Base-by-base conservation (phyloP, 768 basidiomycete species). In the Amanita jacksonii region DNA sequence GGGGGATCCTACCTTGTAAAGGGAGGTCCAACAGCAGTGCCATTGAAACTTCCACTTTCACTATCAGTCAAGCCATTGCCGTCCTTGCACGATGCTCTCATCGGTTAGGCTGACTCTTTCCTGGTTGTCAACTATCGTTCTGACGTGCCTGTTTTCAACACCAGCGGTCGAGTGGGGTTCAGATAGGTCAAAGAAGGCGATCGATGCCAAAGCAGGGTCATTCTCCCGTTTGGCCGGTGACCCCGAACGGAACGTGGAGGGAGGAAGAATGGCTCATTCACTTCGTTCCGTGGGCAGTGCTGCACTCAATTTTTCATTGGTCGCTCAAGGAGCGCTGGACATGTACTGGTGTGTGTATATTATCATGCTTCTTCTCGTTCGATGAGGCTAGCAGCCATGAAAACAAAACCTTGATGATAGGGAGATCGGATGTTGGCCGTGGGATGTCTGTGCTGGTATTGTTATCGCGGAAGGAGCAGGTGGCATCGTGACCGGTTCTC, bases 401-500 rank as follows among this genome's bases (percentile, higher is more conserved):
- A n/a, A n/a, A n/a, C n/a, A n/a, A n/a, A n/a, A n/a, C n/a, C n/a
- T n/a, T n/a, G n/a, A n/a, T n/a, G 27, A 27, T 48, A 85, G 84
- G 83, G 86, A 90, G 60, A 82, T 92, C 49, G 90, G 90, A 18
- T 74, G 72, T 50, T 74, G 70, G 69, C 77, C 85, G 10, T 93
- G 89, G 91, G 87, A 93, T 60, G 84, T 93, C 33, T 89, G 82
- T 52, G 91, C 94, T 2, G 94, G 92, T 0, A 79, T 87, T 9
- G 81, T 94, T 52, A 93, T 98, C 48, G 84, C 87, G 0, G 75
- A 87, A 49, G 94, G 94, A 59, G 86, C 93, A 0, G 94, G 94
- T 4, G 77, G 83, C 10, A 64, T 81, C 8, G 78, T 87, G 23
- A 81, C 84, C 13, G 90, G 88, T 25, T 80, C 79, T 38, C 71